These are phyloP conservation scores for Phytopythium sindhum DNA, from an alignment of 352 stramenopile species.

Conservation along the genomic window DNA sequence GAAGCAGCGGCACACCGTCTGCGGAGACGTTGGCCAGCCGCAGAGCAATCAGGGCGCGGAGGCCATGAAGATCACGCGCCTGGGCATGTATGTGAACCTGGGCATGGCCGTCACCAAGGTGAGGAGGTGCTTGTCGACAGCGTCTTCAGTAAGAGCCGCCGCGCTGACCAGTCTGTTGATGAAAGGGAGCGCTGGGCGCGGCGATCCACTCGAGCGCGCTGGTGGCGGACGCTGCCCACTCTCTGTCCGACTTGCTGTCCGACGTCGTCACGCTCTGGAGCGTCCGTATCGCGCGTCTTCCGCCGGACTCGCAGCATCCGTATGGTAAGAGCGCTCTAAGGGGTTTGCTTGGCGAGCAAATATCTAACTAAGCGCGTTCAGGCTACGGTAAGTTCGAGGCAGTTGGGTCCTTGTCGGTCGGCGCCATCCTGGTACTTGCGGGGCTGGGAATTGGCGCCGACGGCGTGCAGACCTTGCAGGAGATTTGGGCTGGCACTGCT, in stretches of 20 bases:
- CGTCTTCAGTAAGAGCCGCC: background rate
- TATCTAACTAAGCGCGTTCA: conserved; percentile 5
- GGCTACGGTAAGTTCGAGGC: conserved; percentile 90
- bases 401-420: conserved; percentile 83
- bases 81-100: conserved; percentile 93
- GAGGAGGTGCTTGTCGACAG: background rate
- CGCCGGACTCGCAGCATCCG: conserved; percentile 92
- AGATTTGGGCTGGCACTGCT: conserved; percentile 44
- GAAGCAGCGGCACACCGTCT: background rate
- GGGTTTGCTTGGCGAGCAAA: no score
- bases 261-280: conserved; percentile 97
- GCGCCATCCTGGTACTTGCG: conserved; percentile 75
- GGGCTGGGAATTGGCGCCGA: conserved; percentile 71
- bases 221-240: conserved; percentile 95
- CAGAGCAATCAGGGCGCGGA: conserved; percentile 38
- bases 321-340: conserved; percentile 40
- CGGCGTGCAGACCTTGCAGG: conserved; percentile 66
- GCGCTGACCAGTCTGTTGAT: background rate
- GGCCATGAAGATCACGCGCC: conserved; percentile 86
- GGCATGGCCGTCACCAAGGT: conserved; percentile 90
- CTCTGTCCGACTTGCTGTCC: conserved; percentile 93
- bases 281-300: conserved; percentile 89
- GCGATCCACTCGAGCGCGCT: conserved; percentile 89
- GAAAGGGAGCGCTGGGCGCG: conserved; percentile 64
- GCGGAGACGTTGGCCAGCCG: background rate